These are phyloP conservation scores for Caloboletus firmus DNA, from an alignment of 1,284 basidiomycete genomes.

Conservation along the genomic window DNA sequence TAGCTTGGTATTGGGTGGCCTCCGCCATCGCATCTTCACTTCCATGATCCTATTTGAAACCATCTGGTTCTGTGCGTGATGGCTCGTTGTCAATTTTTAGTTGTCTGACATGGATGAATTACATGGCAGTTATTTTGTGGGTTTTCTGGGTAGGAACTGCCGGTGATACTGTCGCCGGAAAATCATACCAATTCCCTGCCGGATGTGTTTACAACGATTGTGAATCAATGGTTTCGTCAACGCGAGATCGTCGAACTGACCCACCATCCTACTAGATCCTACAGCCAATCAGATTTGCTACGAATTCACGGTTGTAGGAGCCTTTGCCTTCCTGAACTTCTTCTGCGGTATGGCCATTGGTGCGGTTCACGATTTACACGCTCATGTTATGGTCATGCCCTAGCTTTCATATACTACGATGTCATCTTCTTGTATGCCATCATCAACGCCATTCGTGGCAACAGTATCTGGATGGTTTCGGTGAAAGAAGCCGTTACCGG, in stretches of 20 bases:
- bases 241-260: not conserved
- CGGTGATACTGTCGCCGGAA: constrained; percentile 9
- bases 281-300: constrained; percentile 12
- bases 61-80: constrained; percentile 27
- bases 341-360: constrained; percentile 20
- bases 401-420: constrained; percentile 28
- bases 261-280: constrained; percentile 11
- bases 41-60: constrained; percentile 27
- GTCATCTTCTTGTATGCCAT: constrained; percentile 25
- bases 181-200: constrained; percentile 11
- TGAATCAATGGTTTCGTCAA: not conserved
- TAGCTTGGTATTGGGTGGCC: constrained; percentile 20
- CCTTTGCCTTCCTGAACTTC: constrained; percentile 25
- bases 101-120: not conserved
- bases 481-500: constrained; percentile 17
- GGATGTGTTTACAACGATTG: constrained; percentile 20
- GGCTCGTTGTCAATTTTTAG: not conserved
- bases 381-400: not conserved
- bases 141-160: constrained; percentile 21
- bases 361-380: not conserved
- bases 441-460: constrained; percentile 24
- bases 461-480: constrained; percentile 25
- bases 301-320: constrained; percentile 20
- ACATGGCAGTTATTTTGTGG: constrained; percentile 25
- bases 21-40: constrained; percentile 13